A percentile compares a stretch with the other conserved stretches of the same genome.
Evolutionary conservation across 2,329 filamentous ascomycete genomes (phyloP).

Genomic region (Venturia carpophila): DNA sequence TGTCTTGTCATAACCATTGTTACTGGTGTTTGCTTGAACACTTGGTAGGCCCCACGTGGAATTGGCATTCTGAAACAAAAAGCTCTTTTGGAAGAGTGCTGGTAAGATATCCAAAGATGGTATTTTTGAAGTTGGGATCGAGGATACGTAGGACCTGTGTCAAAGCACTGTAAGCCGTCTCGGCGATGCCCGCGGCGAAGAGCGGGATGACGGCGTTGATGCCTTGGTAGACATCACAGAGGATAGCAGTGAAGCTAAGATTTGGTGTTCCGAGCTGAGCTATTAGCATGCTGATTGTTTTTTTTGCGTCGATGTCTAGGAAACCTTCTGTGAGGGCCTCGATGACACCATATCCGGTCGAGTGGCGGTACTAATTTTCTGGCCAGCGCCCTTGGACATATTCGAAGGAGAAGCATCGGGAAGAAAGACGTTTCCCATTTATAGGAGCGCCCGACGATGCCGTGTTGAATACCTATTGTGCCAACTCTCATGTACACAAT

Average conservation of each 20-base stretch:
- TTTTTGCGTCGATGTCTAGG: slow-evolving; percentile 29
- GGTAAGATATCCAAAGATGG: slow-evolving; percentile 30
- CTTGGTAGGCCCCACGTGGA: slow-evolving; percentile 26
- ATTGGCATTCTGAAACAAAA: slow-evolving; percentile 27
- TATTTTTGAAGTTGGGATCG: slow-evolving; percentile 25
- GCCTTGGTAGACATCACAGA: slow-evolving; percentile 32
- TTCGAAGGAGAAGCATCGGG: slow-evolving; percentile 19
- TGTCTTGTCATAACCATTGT: slow-evolving; percentile 32
- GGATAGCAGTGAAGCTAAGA: slow-evolving; percentile 26
- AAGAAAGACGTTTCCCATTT: no score
- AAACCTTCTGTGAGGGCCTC: slow-evolving; percentile 29
- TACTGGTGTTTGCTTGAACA: slow-evolving; percentile 26
- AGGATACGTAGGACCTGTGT: slow-evolving; percentile 29
- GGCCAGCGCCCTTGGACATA: slow-evolving; percentile 24
- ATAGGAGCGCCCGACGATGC: no score
- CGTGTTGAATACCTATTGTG: no score
- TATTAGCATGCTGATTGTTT: slow-evolving; percentile 27
- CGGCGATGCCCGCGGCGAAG: slow-evolving; percentile 24
- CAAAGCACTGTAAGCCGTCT: slow-evolving; percentile 23
- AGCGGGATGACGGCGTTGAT: slow-evolving; percentile 32
- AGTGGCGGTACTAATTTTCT: slow-evolving; percentile 24
- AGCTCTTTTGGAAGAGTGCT: slow-evolving; percentile 26
- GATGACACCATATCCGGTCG: slow-evolving; percentile 18
- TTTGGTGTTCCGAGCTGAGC: slow-evolving; percentile 29
- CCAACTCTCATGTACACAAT: no score